Evolutionary conservation across 1,139 yeast species (phyloP), one percentile per base, ranked within the genome.

Genomic region (Diutina ranongensis): DNA sequence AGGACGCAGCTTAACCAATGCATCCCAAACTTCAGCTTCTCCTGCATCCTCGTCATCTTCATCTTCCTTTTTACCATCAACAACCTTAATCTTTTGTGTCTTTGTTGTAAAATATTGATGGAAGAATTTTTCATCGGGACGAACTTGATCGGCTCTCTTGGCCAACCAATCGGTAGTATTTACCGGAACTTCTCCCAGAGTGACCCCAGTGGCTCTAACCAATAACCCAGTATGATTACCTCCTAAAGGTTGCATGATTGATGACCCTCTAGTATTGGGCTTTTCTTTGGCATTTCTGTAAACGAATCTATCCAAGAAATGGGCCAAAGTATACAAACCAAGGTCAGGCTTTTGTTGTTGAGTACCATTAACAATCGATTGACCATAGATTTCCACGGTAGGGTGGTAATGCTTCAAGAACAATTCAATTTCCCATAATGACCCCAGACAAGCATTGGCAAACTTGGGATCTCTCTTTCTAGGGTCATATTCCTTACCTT

Each of bases 161-260:
- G 72, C 68, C 48, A 82, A 65, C 97, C 97, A 92, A 60, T 88
- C 82, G 53, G 81, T 79, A 2, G 92, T 74, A 57, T 88, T 89
- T 4, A 76, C 94, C 2, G 97, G 95, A 16, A 74, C 57, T 44
- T 71, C 76, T 2, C 60, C 59, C 46, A 57, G 61, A 31, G 58
- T 48, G 22, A 67, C 65, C 55, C 76, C 78, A 2, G 86, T 76
- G 22, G 87, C 77, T 54, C 74, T 21, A 13, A 88, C 88, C 52
- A 88, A 73, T 49, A 85, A 67, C 8, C 85, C 87, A n/a, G 88
- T 81, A 50, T 83, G 87, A 1, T 82, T 76, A 49, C 97, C 97
- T 45, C 96, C 94, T 52, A 94, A 71, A 45, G 98, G 97, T 69
- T 92, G 98, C 97, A 94, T 94, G 60, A 92, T 89, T 45, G 97